phyloP scores from a whole-genome alignment of 345 rosid genomes.

The Punica granatum region DNA sequence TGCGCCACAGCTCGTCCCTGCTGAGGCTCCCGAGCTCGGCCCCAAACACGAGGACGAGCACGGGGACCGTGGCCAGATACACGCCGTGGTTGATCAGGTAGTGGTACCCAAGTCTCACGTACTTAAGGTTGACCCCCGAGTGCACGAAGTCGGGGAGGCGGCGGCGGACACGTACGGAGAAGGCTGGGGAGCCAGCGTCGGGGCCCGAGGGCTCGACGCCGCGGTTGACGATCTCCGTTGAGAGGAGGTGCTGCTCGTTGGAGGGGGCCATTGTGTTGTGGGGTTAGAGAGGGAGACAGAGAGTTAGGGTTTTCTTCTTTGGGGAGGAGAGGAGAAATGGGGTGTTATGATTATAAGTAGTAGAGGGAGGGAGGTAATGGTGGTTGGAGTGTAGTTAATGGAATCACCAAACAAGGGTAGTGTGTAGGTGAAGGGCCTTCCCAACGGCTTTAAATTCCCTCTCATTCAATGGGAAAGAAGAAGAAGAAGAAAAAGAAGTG shows the following conservation, averaged over 20 bases:
- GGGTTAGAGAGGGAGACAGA: background rate
- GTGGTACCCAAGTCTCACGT: constrained; percentile 89
- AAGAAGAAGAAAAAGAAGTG: background rate
- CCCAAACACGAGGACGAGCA: constrained; percentile 66
- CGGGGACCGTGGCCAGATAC: constrained; percentile 84
- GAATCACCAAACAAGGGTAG: constrained; percentile 38
- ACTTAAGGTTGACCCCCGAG: constrained; percentile 77
- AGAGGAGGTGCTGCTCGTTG: constrained; percentile 66
- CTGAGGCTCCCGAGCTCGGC: constrained; percentile 86
- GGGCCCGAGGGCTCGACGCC: constrained; percentile 89
- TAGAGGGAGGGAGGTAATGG: constrained; percentile 22
- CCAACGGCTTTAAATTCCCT: background rate
- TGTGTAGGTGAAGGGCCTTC: constrained; percentile 45
- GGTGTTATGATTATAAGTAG: constrained; percentile 7
- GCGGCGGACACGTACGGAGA: constrained; percentile 87
- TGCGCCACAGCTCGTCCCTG: constrained; percentile 77
- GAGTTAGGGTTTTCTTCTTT: background rate
- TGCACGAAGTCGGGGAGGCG: constrained; percentile 92
- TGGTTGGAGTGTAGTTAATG: constrained; percentile 50
- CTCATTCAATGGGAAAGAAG: background rate
- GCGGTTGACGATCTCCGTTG: constrained; percentile 89
- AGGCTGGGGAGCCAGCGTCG: constrained; percentile 73
- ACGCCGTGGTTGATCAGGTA: constrained; percentile 91
- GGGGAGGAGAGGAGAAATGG: background rate
- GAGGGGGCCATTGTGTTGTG: constrained; percentile 14